phyloP scores from a whole-genome alignment of 2,329 filamentous ascomycete genomes.

The Aspergillus oerlinghausenensis region DNA sequence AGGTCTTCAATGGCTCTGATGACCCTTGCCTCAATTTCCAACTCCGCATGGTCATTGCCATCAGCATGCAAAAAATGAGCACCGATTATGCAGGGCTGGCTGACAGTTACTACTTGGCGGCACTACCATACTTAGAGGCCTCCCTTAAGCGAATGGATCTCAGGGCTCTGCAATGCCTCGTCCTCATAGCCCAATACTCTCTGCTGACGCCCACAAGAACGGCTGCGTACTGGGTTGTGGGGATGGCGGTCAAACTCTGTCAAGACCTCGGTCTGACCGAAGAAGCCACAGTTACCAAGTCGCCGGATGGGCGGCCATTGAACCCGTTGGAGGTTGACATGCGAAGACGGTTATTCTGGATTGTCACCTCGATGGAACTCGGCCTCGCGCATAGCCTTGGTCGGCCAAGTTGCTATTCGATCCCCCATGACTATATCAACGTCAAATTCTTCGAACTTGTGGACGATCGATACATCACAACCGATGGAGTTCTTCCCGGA shows the following conservation, averaged over 20 bases:
- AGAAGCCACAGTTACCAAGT: slow-evolving; percentile 75
- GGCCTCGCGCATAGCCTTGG: slow-evolving; percentile 85
- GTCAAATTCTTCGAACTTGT: slow-evolving; percentile 79
- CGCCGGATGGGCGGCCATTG: slow-evolving; percentile 54
- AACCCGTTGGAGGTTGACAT: slow-evolving; percentile 80
- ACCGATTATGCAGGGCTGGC: slow-evolving; percentile 86
- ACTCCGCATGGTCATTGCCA: slow-evolving; percentile 85
- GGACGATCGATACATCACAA: slow-evolving; percentile 77
- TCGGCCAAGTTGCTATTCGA: slow-evolving; percentile 78
- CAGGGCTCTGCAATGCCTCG: slow-evolving; percentile 82
- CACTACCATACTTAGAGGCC: slow-evolving; percentile 76
- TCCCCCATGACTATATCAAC: slow-evolving; percentile 74
- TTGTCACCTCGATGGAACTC: slow-evolving; percentile 80
- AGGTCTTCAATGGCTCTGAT: slow-evolving; percentile 69
- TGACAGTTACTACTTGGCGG: slow-evolving; percentile 90
- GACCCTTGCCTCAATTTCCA: slow-evolving; percentile 86
- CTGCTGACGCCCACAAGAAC: slow-evolving; percentile 86
- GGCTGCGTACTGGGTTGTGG: slow-evolving; percentile 88
- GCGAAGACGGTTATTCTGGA: slow-evolving; percentile 84
- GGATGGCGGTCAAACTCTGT: slow-evolving; percentile 78
- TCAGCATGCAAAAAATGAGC: slow-evolving; percentile 89
- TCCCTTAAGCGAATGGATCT: slow-evolving; percentile 85
- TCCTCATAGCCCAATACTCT: slow-evolving; percentile 85
- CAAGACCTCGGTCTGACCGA: slow-evolving; percentile 85
- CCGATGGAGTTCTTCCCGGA: slow-evolving; percentile 64